Percentiles rank a stretch among this genome's conserved stretches.
Evolutionary conservation across 2,329 filamentous ascomycete genomes (phyloP).

Genomic region (Sporothrix schenckii): DNA sequence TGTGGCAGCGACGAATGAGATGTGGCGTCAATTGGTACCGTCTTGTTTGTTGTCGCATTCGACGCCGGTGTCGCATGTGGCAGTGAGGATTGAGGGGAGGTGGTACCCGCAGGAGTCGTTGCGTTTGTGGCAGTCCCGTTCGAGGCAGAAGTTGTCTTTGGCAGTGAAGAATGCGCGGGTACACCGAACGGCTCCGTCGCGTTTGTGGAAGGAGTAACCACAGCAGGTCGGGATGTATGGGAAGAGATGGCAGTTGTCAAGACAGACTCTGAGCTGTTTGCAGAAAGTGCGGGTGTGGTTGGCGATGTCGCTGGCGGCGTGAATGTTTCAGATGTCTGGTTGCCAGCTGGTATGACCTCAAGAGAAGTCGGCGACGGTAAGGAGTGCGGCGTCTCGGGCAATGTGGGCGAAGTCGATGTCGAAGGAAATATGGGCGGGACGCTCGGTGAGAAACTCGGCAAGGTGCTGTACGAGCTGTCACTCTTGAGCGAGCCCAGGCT

Average conservation of each 20-base stretch:
- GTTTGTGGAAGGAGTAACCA: neutral
- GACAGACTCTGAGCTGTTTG: neutral
- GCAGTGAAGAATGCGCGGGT: neutral
- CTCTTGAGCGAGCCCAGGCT: neutral
- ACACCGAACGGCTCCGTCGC: neutral
- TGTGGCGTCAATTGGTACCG: neutral
- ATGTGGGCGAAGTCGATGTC: neutral
- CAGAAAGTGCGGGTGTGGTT: neutral
- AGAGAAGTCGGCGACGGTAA: neutral
- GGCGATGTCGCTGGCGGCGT: neutral
- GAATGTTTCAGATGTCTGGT: neutral
- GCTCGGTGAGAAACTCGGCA: neutral
- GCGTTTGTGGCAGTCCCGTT: conserved; percentile 1
- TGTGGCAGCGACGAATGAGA: neutral
- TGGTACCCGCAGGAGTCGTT: neutral
- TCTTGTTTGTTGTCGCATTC: neutral
- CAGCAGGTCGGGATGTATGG: neutral
- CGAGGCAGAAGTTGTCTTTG: neutral
- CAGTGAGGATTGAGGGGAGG: neutral
- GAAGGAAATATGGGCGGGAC: neutral
- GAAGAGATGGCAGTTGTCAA: neutral
- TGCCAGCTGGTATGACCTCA: neutral
- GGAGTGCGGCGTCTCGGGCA: neutral
- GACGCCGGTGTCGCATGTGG: neutral
- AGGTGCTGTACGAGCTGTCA: neutral